Base-by-base conservation (phyloP, 1,284 basidiomycete species). In the Athelia psychrophila region DNA sequence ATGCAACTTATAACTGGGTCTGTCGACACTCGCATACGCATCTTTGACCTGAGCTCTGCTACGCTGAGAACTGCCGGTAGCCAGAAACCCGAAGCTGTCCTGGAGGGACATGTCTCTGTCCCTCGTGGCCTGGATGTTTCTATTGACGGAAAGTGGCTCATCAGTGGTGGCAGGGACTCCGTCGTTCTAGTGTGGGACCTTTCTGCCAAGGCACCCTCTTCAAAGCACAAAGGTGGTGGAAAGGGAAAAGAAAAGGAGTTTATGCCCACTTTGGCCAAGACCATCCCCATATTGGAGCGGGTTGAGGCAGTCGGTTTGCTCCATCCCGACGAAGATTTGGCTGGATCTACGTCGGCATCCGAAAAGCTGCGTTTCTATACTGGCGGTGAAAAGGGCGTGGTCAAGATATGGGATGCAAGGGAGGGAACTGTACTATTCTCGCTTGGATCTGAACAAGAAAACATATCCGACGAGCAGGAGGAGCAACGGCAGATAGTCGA, bases 31-130 rank as follows among this genome's bases (percentile, higher is more conserved):
- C 81, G 84, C 33, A 88, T 98, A 49, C 83, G 95, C n/a, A 80
- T 97, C 44, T 98, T 94, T 69, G 91, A 97, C 67, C 73, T 98
- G 48, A 81, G 81, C 12, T 82, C 85, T 46, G 77, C 74, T 10
- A 74, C 74, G 23, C 76, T 79, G 27, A 76, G 81, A 19, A 75
- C 77, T 6, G 78, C 77, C 19, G 79, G 78, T 16, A 75, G 72
- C 16, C 78, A 81, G 44, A 90, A 87, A 59, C 87, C 93, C 2
- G 79, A 85, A 56, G 84, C 83, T 15, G 78, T 95, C 20, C 75
- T 98, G 6, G 93, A 97, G 63, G 94, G 93, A 1, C 95, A 97
- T 67, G 89, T 92, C 42, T 93, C 90, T 44, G 93, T 95, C 32
- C 93, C 94, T 16, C 77, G 95, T 50, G 94, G 92, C 2, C 75